Percentiles rank a stretch among this genome's conserved stretches.
Evolutionary conservation across 2,329 filamentous ascomycete genomes (phyloP).

Genomic region (Diaporthe ampelina): DNA sequence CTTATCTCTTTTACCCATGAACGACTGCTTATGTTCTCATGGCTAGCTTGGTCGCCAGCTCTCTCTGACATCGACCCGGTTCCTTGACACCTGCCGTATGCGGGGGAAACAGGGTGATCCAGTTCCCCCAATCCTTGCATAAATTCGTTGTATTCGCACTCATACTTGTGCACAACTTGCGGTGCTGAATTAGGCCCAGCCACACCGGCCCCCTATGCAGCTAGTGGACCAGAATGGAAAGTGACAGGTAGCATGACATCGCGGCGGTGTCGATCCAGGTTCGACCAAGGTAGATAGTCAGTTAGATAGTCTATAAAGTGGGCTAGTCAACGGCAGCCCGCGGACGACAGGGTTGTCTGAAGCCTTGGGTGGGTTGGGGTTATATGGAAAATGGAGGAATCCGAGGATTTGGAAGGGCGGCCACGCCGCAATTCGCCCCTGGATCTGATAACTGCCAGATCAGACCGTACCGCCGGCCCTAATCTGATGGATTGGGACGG

Average conservation of each 20-base stretch:
- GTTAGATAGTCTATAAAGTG: conserved; percentile 25
- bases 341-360: background rate
- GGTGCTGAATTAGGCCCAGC: background rate
- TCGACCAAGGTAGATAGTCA: conserved; percentile 1
- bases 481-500: background rate
- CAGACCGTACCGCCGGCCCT: background rate
- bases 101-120: conserved; percentile 2
- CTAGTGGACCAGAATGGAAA: background rate
- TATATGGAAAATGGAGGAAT: conserved; percentile 1
- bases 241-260: conserved; percentile 29
- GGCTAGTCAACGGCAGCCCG: conserved; percentile 2
- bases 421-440: conserved; percentile 6
- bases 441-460: background rate
- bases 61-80: background rate
- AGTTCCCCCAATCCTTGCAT: background rate
- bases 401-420: conserved; percentile 8
- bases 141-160: background rate
- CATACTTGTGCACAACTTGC: conserved; percentile 8
- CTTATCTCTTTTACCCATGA: background rate
- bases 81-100: background rate
- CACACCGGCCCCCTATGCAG: background rate
- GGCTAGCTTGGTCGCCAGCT: background rate
- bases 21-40: background rate
- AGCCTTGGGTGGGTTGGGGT: conserved; percentile 32
- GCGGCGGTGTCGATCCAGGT: conserved; percentile 9